Evolutionary conservation across 2,329 filamentous ascomycete genomes (phyloP).

Genomic region (Coniella vitis): DNA sequence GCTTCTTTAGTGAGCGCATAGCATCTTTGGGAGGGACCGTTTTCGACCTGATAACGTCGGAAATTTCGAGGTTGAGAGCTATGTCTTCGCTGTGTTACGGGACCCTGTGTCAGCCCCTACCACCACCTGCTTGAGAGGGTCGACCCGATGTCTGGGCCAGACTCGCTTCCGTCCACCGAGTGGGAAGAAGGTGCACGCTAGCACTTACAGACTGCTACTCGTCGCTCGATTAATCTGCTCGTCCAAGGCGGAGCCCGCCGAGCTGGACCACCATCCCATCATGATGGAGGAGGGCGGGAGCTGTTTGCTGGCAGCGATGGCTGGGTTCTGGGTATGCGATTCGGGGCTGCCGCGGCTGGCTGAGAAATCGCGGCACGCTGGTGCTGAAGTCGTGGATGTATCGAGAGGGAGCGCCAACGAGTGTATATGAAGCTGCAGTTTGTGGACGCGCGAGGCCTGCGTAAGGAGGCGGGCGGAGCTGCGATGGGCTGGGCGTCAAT

Average conservation of each 20-base stretch:
- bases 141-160: background rate
- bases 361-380: no score
- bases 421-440: no score
- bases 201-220: conserved; percentile 76
- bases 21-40: conserved; percentile 96
- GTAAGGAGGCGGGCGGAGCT: no score
- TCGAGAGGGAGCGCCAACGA: no score
- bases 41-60: conserved; percentile 94
- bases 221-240: conserved; percentile 96
- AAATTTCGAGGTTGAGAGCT: conserved; percentile 94
- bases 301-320: conserved; percentile 4
- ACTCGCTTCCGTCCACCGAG: background rate
- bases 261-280: conserved; percentile 97
- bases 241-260: conserved; percentile 83
- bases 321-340: background rate
- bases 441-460: no score
- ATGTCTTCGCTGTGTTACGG: conserved; percentile 71
- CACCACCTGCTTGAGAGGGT: background rate
- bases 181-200: conserved; percentile 1
- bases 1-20: conserved; percentile 90
- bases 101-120: conserved; percentile 16
- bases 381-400: no score
- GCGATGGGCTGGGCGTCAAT: no score
- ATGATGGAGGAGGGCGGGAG: conserved; percentile 32
- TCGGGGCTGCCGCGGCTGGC: background rate